Percentiles rank a stretch among this genome's conserved stretches.
phyloP scores from a whole-genome alignment of 352 stramenopile genomes.

The Peronospora destructor region DNA sequence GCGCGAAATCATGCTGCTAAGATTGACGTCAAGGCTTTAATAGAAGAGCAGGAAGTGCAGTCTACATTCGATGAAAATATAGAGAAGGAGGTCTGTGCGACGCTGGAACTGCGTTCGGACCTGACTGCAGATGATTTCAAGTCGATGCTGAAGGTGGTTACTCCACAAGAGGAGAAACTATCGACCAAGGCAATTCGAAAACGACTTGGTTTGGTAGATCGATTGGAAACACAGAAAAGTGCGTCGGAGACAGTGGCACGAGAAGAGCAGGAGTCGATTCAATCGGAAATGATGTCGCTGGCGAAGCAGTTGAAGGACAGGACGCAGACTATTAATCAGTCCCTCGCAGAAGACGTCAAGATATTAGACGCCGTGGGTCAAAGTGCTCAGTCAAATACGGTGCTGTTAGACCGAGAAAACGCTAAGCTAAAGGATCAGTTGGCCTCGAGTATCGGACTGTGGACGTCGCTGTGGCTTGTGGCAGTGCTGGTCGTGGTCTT shows the following conservation, averaged over 20 bases:
- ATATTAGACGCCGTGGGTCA: constrained; percentile 69
- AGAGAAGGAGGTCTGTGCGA: constrained; percentile 3
- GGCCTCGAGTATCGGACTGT: constrained; percentile 65
- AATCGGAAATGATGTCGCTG: constrained; percentile 71
- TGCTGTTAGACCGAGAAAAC: constrained; percentile 56
- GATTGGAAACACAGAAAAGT: constrained; percentile 17
- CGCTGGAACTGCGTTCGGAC: constrained; percentile 21
- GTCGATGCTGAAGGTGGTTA: constrained; percentile 43
- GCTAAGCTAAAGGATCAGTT: constrained; percentile 53
- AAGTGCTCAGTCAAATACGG: constrained; percentile 60
- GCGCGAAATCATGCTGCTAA: constrained; percentile 5
- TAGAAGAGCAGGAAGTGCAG: neutral
- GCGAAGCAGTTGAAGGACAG: constrained; percentile 65
- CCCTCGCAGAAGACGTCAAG: constrained; percentile 59
- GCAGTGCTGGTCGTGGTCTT: constrained; percentile 55
- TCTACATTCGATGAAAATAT: neutral
- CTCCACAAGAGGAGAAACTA: constrained; percentile 36
- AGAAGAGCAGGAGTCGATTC: constrained; percentile 62
- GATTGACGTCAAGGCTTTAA: neutral
- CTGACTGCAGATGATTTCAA: constrained; percentile 50
- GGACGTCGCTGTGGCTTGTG: constrained; percentile 67
- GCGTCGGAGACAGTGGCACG: constrained; percentile 39
- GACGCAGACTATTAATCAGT: constrained; percentile 71
- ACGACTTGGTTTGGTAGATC: constrained; percentile 47
- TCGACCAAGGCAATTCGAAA: constrained; percentile 51